phyloP scores from a whole-genome alignment of 805 yeast species.

The Helenozyma baotianmanensis region DNA sequence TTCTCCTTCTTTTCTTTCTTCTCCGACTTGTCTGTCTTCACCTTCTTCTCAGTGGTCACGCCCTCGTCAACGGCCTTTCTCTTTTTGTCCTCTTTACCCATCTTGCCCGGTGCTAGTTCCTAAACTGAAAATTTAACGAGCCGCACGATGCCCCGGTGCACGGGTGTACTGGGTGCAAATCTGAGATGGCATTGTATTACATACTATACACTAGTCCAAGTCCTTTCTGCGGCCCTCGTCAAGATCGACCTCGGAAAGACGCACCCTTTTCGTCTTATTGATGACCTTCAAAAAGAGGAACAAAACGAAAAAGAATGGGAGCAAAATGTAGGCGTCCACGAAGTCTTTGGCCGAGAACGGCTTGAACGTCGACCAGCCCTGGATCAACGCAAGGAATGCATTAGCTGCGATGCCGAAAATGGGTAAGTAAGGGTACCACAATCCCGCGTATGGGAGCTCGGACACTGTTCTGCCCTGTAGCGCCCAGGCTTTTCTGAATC shows the following conservation, averaged over 20 bases:
- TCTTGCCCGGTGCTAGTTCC: constrained; percentile 2
- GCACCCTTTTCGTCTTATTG: constrained; percentile 39
- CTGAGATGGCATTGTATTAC: neutral
- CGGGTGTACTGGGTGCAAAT: constrained; percentile 4
- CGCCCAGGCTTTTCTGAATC: constrained; percentile 47
- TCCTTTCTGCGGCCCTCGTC: constrained; percentile 48
- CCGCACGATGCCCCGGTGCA: constrained; percentile 10
- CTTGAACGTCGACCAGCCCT: constrained; percentile 61
- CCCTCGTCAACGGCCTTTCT: constrained; percentile 26
- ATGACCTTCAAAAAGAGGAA: constrained; percentile 34
- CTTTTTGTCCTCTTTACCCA: constrained; percentile 25
- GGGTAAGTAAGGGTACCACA: constrained; percentile 49
- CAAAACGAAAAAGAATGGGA: constrained; percentile 51
- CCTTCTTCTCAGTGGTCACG: constrained; percentile 28
- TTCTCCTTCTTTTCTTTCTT: constrained; percentile 12
- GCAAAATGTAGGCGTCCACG: constrained; percentile 57
- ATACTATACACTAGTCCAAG: constrained; percentile 7
- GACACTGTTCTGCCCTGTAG: constrained; percentile 32
- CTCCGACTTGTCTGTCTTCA: constrained; percentile 26
- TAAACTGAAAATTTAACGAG: constrained; percentile 5
- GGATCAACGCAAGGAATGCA: constrained; percentile 51
- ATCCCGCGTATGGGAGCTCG: constrained; percentile 33
- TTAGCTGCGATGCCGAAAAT: constrained; percentile 46
- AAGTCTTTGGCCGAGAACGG: constrained; percentile 48
- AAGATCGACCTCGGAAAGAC: constrained; percentile 43